Evolutionary conservation across 768 basidiomycete species (phyloP).

Genomic region (Suillus clintonianus): DNA sequence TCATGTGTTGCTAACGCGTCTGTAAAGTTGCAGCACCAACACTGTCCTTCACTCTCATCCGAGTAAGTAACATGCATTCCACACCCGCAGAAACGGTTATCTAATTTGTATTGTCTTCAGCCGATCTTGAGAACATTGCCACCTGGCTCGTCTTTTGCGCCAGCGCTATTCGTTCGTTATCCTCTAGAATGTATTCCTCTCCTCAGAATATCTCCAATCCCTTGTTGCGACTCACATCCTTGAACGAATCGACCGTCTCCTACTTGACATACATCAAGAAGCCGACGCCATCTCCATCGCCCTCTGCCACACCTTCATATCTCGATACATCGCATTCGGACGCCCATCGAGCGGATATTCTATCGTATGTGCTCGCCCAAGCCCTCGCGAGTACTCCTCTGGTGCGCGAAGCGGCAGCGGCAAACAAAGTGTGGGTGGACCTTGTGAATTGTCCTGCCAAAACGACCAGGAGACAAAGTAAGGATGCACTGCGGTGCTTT

Average conservation of each 20-base stretch:
- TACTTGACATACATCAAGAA: constrained; percentile 60
- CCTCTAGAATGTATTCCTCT: no score
- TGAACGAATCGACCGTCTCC: constrained; percentile 70
- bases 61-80: constrained; percentile 49
- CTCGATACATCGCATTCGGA: constrained; percentile 75
- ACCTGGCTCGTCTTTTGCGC: constrained; percentile 81
- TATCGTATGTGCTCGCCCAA: constrained; percentile 77
- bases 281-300: constrained; percentile 44
- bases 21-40: constrained; percentile 97
- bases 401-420: constrained; percentile 69
- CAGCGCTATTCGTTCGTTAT: constrained; percentile 82
- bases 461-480: constrained; percentile 36
- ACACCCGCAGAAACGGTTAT: not conserved
- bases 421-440: constrained; percentile 78
- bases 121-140: constrained; percentile 93
- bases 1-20: not conserved
- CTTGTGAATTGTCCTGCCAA: constrained; percentile 56
- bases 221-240: constrained; percentile 70
- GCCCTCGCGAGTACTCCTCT: constrained; percentile 46
- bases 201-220: no score
- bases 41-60: constrained; percentile 93
- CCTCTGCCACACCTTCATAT: constrained; percentile 69
- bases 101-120: constrained; percentile 41
- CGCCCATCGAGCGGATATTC: constrained; percentile 87
- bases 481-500: constrained; percentile 73